Base-by-base conservation (phyloP, 768 basidiomycete species). In the Pholiota molesta region DNA sequence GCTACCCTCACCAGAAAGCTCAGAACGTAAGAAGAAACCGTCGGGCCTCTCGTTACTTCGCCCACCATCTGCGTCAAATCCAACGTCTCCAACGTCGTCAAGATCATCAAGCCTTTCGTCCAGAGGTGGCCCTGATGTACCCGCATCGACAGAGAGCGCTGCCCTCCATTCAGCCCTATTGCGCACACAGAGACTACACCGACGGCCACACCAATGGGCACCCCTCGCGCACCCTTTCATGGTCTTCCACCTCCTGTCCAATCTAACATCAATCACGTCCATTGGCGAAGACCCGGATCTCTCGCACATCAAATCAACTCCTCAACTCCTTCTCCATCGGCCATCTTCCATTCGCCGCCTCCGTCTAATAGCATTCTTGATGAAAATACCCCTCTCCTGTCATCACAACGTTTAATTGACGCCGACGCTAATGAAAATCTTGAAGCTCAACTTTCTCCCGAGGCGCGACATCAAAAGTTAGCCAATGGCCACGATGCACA, bases 41-140 rank as follows among this genome's bases (percentile, higher is more conserved):
- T 81, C 81, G 3, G 80, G 80, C 2, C 66, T 81, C 16, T 74
- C 77, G 2, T 72, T 79, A 14, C 71, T 79, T 35, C 75, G 62
- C 28, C 71, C 71, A 8, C 52, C 63, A 37, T 59, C 61, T 11
- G 58, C 21, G 9, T 59, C 49, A 16, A 52, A 44, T 42, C 31
- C 58, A 28, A 55, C 60, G 5, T 59, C 69, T 29, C 60, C 49
- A 21, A 37, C 60, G 2, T 65, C 68, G 3, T 71, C 71, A 13
- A 62, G 71, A 13, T 69, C 71, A 33, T 72, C 71, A 13, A 72
- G 69, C 44, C 40, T 65, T n/a, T 68, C 66, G 17, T 67, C 69
- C 19, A 49, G 28, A 21, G 59, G 59, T 52, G 39, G 53, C 10
- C 44, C 29, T 0, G 53, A 35, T 11, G 29, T 29, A 11, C 40